Conservation (phyloP, 495 filamentous ascomycete species). For the Podospora appendiculata region DNA sequence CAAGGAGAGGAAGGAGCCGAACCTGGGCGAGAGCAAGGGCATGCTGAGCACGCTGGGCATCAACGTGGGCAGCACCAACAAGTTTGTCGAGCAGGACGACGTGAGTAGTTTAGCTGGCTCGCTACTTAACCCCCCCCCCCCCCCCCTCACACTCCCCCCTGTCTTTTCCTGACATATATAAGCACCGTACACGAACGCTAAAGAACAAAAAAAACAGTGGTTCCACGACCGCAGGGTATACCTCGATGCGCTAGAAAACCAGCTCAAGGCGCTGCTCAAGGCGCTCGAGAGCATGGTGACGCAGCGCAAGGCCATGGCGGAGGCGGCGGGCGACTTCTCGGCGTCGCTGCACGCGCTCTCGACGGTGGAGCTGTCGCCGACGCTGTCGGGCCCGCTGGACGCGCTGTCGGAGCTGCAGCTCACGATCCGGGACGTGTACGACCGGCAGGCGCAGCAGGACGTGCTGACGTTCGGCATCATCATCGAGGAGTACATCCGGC, state of each 20-base stretch:
- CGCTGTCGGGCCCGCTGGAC: conserved; percentile 82
- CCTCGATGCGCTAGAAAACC: conserved; percentile 88
- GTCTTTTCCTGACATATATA: no score
- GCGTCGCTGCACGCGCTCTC: conserved; percentile 83
- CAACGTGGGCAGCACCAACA: conserved; percentile 60
- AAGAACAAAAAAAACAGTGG: conserved; percentile 66
- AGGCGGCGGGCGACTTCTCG: conserved; percentile 88
- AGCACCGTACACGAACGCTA: no score
- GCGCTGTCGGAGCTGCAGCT: conserved; percentile 86
- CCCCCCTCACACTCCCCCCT: no score
- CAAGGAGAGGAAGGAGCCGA: conserved; percentile 86
- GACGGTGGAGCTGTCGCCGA: conserved; percentile 78
- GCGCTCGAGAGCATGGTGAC: conserved; percentile 85
- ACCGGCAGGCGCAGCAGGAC: conserved; percentile 95
- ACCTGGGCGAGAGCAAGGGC: conserved; percentile 82
- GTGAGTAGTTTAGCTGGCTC: conserved; percentile 53
- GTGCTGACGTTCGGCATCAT: conserved; percentile 94
- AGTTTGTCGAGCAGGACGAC: conserved; percentile 97
- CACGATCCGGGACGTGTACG: conserved; percentile 89
- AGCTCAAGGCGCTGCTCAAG: conserved; percentile 89
- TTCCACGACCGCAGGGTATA: conserved; percentile 95
- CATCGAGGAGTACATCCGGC: conserved; percentile 93
- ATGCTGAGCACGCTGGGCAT: conserved; percentile 82
- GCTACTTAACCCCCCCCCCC: no score
- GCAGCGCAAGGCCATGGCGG: conserved; percentile 86